A percentile compares a stretch with the other conserved stretches of the same genome.
Conservation (phyloP, 177 flowering plant species). For the Vitis hybrid region DNA sequence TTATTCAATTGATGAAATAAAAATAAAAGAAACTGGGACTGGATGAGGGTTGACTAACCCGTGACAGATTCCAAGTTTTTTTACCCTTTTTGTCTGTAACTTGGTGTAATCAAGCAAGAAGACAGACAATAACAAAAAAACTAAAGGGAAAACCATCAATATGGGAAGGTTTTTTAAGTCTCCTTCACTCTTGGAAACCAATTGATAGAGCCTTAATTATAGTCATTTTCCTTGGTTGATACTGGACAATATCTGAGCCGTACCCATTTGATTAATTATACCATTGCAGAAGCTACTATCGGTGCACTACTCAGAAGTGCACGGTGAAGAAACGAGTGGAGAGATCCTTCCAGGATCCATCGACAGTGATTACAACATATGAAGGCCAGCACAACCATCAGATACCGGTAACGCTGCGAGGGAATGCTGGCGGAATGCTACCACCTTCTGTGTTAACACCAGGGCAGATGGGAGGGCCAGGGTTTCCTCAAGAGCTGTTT, state of each 20-base stretch:
- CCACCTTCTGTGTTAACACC: constrained; percentile 34
- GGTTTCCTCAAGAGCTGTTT: constrained; percentile 45
- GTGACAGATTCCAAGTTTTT: not conserved
- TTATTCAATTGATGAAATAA: not conserved
- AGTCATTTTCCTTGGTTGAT: too few relatives aligned
- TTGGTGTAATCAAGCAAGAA: too few relatives aligned
- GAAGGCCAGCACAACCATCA: constrained; percentile 84
- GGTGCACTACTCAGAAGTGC: constrained; percentile 80
- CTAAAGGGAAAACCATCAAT: not conserved
- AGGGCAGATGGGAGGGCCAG: constrained; percentile 13
- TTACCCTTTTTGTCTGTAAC: not conserved
- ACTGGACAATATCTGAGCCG: too few relatives aligned
- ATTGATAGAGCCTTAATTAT: not conserved
- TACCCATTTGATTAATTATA: not conserved
- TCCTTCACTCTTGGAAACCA: not conserved
- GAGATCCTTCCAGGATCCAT: constrained; percentile 67
- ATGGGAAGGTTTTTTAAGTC: not conserved
- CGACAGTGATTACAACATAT: constrained; percentile 67
- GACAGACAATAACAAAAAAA: too few relatives aligned
- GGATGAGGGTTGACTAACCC: not conserved
- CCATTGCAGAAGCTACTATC: constrained; percentile 63
- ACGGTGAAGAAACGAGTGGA: constrained; percentile 73
- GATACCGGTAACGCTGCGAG: constrained; percentile 63
- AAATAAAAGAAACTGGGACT: too few relatives aligned
- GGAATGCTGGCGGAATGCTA: constrained; percentile 44